Base-by-base conservation (phyloP, 805 yeast genomes). In the Kodamaea neixiangensis region DNA sequence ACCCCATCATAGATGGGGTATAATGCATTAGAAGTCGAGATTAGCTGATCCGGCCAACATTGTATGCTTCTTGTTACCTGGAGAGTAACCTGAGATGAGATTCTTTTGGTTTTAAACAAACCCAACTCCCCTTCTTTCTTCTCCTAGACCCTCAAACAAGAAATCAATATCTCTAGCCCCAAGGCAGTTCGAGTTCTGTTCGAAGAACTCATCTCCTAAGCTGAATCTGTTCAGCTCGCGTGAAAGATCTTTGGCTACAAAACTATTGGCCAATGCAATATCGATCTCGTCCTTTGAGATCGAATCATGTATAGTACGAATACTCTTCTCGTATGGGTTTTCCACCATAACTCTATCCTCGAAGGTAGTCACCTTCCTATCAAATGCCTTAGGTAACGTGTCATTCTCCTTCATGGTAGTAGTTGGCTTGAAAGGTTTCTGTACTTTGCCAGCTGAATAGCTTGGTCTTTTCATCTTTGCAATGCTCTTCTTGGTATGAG, bases 211-310 rank as follows among this genome's bases (percentile, higher is more conserved):
- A 14, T 44, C 40, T 3, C 52, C 52, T 7, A 63, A 37, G 37
- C 51, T 48, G 33, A 66, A 67, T 17, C 61, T 42, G 19, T 54
- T 49, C 13, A 41, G 39, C 48, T 68, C 72, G 11, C 50, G 31
- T 3, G 53, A 60, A 9, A 67, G 14, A 41, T 66, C 65, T 45
- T 68, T 68, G 25, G 64, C 59, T 1, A 68, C 44, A 3, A 68
- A 55, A 20, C 53, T 46, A 49, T 61, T 56, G 48, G 51, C 58
- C 31, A 66, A 52, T 1, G 69, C 54, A 15, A 66, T 54, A 37
- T 68, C 71, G 14, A 68, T 60, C 15, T 44, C 35, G 17, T 51
- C 47, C 10, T 44, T 37, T 11, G 35, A 15, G n/a, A 20, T 48
- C 40, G 34, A 34, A 22, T 38, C 21, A 37, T 21, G 42, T 13